phyloP scores from a whole-genome alignment of 352 stramenopile genomes.

The Phytophthora melonis region DNA sequence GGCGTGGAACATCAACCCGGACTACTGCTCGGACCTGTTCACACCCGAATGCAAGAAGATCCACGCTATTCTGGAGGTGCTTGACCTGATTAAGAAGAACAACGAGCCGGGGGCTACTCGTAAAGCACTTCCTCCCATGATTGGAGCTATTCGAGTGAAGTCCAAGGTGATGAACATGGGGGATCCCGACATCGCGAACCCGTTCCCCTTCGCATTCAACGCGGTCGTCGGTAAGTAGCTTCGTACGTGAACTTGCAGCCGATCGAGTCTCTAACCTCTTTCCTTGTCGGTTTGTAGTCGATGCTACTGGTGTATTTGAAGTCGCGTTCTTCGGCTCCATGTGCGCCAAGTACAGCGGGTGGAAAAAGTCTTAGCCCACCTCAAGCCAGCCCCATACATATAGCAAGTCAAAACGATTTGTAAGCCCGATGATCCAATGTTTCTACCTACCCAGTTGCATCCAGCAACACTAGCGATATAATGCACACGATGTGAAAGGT shows the following conservation, averaged over 20 bases:
- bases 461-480: too few relatives aligned
- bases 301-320: slow-evolving; percentile 52
- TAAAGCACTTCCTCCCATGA: slow-evolving; percentile 45
- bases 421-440: too few relatives aligned
- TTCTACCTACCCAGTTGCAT: too few relatives aligned
- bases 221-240: slow-evolving; percentile 63
- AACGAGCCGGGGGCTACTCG: background rate
- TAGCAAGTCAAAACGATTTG: too few relatives aligned
- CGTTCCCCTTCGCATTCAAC: slow-evolving; percentile 77
- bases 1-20: slow-evolving; percentile 28
- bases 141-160: slow-evolving; percentile 66
- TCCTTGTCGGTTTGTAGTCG: slow-evolving; percentile 39
- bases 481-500: too few relatives aligned
- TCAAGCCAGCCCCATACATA: too few relatives aligned
- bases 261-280: background rate
- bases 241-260: too few relatives aligned
- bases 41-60: slow-evolving; percentile 33
- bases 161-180: slow-evolving; percentile 63
- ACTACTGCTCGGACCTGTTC: slow-evolving; percentile 41
- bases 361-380: too few relatives aligned
- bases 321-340: slow-evolving; percentile 76
- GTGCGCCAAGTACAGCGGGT: slow-evolving; percentile 68
- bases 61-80: slow-evolving; percentile 33
- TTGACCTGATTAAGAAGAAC: slow-evolving; percentile 22
- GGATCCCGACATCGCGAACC: slow-evolving; percentile 47